These are phyloP conservation scores for Fusarium tanahbumbuense DNA, from an alignment of 2,329 filamentous ascomycete species.

Conservation along the genomic window DNA sequence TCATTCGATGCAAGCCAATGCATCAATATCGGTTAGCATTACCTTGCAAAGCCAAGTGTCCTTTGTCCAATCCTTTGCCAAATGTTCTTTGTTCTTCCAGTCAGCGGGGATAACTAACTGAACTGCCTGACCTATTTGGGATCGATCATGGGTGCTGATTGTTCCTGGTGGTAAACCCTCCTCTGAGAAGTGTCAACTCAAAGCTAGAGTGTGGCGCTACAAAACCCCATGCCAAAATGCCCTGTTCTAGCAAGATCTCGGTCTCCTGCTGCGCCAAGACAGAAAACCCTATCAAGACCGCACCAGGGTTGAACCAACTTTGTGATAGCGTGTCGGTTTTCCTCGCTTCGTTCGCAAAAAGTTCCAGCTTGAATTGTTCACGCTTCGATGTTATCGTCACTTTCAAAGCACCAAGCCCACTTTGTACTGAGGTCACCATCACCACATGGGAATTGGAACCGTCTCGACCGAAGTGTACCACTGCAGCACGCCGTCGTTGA, in stretches of 20 bases:
- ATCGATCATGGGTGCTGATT: slow-evolving; percentile 5
- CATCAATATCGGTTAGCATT: not conserved
- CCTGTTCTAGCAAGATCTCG: slow-evolving; percentile 37
- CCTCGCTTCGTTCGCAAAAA: slow-evolving; percentile 6
- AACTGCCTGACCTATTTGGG: slow-evolving; percentile 1
- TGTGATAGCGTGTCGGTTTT: slow-evolving; percentile 21
- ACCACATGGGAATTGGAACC: slow-evolving; percentile 37
- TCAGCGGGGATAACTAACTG: slow-evolving; percentile 1
- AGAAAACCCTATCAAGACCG: slow-evolving; percentile 13
- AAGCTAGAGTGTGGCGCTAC: slow-evolving; percentile 34
- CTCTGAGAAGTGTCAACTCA: slow-evolving; percentile 30
- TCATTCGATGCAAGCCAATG: slow-evolving; percentile 1
- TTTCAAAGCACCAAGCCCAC: slow-evolving; percentile 11
- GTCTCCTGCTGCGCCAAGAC: slow-evolving; percentile 25
- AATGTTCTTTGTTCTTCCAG: not conserved
- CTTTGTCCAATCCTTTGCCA: not conserved
- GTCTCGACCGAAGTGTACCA: slow-evolving; percentile 39
- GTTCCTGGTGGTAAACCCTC: slow-evolving; percentile 27
- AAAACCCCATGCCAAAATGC: slow-evolving; percentile 36
- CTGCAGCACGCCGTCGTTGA: slow-evolving; percentile 45
- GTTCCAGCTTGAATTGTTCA: slow-evolving; percentile 6
- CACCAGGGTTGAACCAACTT: slow-evolving; percentile 33
- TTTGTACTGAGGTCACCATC: slow-evolving; percentile 33
- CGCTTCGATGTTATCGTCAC: slow-evolving; percentile 20
- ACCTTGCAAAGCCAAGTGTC: slow-evolving; percentile 2